Conservation (phyloP, 2,329 filamentous ascomycete genomes). For the Clonostachys byssicola region DNA sequence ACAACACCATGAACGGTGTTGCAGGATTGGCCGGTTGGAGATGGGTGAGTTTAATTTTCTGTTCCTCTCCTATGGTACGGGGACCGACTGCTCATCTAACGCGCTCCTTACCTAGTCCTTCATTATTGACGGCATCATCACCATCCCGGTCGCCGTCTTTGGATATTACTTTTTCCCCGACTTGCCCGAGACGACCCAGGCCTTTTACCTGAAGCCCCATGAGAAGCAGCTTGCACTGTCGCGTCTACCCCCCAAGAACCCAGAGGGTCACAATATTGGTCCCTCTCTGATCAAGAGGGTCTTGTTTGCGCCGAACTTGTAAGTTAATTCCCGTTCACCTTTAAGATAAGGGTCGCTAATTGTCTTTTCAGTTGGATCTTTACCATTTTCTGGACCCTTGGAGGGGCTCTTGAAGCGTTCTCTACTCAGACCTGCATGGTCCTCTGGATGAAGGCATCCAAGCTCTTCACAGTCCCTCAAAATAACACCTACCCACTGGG, state of each 20-base stretch:
- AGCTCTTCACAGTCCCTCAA: conserved; percentile 17
- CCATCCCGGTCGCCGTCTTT: conserved; percentile 45
- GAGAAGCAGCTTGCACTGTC: conserved; percentile 34
- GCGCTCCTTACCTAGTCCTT: conserved; percentile 1
- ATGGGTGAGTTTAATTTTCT: neutral
- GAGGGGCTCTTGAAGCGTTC: conserved; percentile 25
- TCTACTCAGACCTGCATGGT: conserved; percentile 16
- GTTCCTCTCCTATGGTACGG: no score
- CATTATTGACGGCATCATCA: conserved; percentile 47
- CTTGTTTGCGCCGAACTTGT: conserved; percentile 10
- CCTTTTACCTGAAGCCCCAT: conserved; percentile 23
- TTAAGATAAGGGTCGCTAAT: no score
- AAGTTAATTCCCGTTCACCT: neutral
- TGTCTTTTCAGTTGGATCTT: conserved; percentile 14
- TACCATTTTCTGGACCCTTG: conserved; percentile 24
- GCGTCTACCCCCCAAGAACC: conserved; percentile 18
- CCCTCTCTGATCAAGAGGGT: conserved; percentile 13
- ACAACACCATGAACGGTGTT: conserved; percentile 31
- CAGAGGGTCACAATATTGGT: conserved; percentile 13
- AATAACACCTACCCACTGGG: conserved; percentile 32
- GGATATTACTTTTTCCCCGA: conserved; percentile 46
- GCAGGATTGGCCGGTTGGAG: conserved; percentile 23
- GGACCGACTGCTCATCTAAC: neutral
- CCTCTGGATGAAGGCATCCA: conserved; percentile 17
- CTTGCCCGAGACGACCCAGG: conserved; percentile 31